Conservation (phyloP, 768 basidiomycete genomes). For the Amyloporia xantha region DNA sequence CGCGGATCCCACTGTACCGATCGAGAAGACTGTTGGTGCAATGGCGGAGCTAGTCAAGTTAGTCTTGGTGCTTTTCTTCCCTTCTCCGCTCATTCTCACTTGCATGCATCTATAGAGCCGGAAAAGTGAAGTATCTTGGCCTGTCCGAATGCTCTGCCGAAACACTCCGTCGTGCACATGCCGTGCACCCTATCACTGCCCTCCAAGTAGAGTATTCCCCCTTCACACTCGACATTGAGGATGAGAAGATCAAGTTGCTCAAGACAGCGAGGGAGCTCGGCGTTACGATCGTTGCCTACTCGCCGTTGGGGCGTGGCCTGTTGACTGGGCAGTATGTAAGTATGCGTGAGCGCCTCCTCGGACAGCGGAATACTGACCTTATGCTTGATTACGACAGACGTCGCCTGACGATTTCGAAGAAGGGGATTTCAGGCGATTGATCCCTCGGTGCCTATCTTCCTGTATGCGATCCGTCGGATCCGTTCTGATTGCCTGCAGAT, state of each 20-base stretch:
- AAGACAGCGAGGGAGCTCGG: slow-evolving; percentile 37
- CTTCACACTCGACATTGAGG: slow-evolving; percentile 39
- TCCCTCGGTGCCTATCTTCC: too few species aligned
- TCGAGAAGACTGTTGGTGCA: slow-evolving; percentile 20
- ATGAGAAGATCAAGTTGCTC: slow-evolving; percentile 32
- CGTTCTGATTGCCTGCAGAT: too few species aligned
- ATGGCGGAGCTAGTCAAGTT: slow-evolving; percentile 25
- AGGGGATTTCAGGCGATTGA: slow-evolving; percentile 19
- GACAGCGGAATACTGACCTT: too few species aligned
- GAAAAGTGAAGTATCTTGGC: slow-evolving; percentile 22
- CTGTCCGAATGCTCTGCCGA: slow-evolving; percentile 25
- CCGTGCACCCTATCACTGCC: slow-evolving; percentile 39
- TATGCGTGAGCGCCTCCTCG: too few species aligned
- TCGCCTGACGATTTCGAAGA: slow-evolving; percentile 24
- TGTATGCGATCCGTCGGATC: too few species aligned
- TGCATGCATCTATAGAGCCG: slow-evolving; percentile 15
- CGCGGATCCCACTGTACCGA: slow-evolving; percentile 18
- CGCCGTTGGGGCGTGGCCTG: slow-evolving; percentile 27
- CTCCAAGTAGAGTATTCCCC: slow-evolving; percentile 41
- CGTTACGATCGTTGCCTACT: slow-evolving; percentile 41
- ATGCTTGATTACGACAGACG: slow-evolving; percentile 14
- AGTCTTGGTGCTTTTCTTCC: too few species aligned
- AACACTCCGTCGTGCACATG: slow-evolving; percentile 26
- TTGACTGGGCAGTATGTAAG: slow-evolving; percentile 22
- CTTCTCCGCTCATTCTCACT: too few species aligned